phyloP scores from a whole-genome alignment of 768 basidiomycete genomes.

The Phaffia tasmanica region DNA sequence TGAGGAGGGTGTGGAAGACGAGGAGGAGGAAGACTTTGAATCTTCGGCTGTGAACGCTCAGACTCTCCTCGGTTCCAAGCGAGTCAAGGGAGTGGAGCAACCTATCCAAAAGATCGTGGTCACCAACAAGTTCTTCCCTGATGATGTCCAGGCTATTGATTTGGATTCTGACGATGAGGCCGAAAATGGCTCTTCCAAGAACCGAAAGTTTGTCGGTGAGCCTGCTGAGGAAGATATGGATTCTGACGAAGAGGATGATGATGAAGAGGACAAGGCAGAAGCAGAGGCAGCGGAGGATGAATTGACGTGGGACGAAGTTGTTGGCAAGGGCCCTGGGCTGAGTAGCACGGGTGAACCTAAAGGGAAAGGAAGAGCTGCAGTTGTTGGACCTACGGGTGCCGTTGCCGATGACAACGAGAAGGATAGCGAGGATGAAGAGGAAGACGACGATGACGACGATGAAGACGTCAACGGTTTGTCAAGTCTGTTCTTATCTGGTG shows the following conservation, averaged over 20 bases:
- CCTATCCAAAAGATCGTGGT: constrained; percentile 76
- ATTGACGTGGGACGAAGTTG: constrained; percentile 78
- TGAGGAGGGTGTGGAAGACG: constrained; percentile 34
- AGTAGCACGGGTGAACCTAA: constrained; percentile 37
- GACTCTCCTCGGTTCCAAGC: constrained; percentile 39
- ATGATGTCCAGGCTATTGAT: constrained; percentile 50
- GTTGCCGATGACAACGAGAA: constrained; percentile 32
- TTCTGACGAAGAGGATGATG: constrained; percentile 37
- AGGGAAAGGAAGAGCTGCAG: constrained; percentile 26
- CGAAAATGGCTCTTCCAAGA: constrained; percentile 32
- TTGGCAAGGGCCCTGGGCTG: constrained; percentile 46
- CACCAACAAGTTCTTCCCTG: constrained; percentile 73
- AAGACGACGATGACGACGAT: constrained; percentile 34
- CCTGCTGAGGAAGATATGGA: constrained; percentile 30
- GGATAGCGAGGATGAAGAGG: constrained; percentile 28
- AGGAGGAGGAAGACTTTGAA: constrained; percentile 47
- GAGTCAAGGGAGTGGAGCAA: constrained; percentile 60
- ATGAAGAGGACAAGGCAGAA: constrained; percentile 34
- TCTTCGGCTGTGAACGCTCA: constrained; percentile 32
- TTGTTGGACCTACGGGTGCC: constrained; percentile 12
- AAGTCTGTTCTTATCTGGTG: neutral
- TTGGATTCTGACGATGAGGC: constrained; percentile 31
- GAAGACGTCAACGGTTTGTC: constrained; percentile 12
- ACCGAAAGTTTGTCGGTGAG: constrained; percentile 31
- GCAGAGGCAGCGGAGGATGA: constrained; percentile 29